A percentile compares a stretch with the other conserved stretches of the same genome.
phyloP scores from a whole-genome alignment of 495 filamentous ascomycete species.

The Penicillium steckii region DNA sequence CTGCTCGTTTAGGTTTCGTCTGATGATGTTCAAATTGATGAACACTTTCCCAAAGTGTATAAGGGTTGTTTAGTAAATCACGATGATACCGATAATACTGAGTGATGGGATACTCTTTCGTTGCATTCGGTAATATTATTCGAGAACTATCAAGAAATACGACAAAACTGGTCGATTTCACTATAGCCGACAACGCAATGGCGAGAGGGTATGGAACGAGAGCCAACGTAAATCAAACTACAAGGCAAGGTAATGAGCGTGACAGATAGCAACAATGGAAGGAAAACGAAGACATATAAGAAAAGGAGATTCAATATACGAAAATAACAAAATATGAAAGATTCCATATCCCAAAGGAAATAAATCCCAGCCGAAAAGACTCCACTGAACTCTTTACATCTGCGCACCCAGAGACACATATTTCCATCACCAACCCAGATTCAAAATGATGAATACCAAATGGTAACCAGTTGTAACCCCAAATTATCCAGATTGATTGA shows the following conservation, averaged over 20 bases:
- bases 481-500: slow-evolving; percentile 13
- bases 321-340: background rate
- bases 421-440: slow-evolving; percentile 2
- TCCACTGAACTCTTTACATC: slow-evolving; percentile 3
- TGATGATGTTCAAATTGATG: too few species aligned
- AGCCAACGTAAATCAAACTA: background rate
- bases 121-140: too few species aligned
- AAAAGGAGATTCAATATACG: background rate
- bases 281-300: background rate
- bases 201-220: background rate
- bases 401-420: background rate
- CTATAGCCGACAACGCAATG: too few species aligned
- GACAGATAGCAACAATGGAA: background rate
- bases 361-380: background rate
- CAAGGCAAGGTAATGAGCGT: too few species aligned
- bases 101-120: too few species aligned
- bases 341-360: background rate
- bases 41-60: too few species aligned
- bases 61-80: too few species aligned
- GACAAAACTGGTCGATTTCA: too few species aligned
- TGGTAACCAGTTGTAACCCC: slow-evolving; percentile 12
- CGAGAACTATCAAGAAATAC: too few species aligned
- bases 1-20: too few species aligned
- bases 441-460: slow-evolving; percentile 11
- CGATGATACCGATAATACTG: too few species aligned